Base-by-base conservation (phyloP, 176 grass and related monocot genomes). In the Triticum timopheevii region DNA sequence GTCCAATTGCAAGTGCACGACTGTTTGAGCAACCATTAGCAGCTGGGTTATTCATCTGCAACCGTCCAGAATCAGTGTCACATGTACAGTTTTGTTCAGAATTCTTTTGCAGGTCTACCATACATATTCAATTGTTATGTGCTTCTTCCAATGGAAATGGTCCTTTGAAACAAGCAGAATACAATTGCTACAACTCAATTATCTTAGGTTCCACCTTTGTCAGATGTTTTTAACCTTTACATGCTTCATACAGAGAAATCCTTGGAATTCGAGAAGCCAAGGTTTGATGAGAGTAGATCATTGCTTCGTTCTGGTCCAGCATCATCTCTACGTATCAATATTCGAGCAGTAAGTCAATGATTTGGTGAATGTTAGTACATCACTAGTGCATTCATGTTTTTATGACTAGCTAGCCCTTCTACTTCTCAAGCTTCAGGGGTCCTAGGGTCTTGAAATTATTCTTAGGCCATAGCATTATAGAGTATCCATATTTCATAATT, bases 301-400 rank as follows among this genome's bases (percentile, higher is more conserved):
- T 87, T 98, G 56, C 90, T 98, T 65, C 91, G 95, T 15, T 93
- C 91, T 69, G 95, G 93, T 20, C 95, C 95, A 49, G 93, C 88
- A 52, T 92, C 87, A 76, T 93, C 95, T 81, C 81, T 98, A 7
- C 88, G 95, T 4, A 31, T 95, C 68, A 98, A 95, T 84, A 98
- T 98, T 73, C 91, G 95, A 50, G 95, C 95, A 61, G 95, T 98
- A 93, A 87, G 93, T 89, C 52, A 34, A 24, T 71, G 24, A 31
- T 65, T 40, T 39, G 30, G 11, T 30, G 4, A 77, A 42, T 76
- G 11, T 54, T 38, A 9, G 7, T 67, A 8, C 10, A n/a, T 67
- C 35, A 22, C 7, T 45, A 47, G n/a, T 7, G 4, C 20, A 36
- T 50, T 10, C 25, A 74, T 56, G 8, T 44, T 80, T 28, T 49